phyloP scores from a whole-genome alignment of 1,284 basidiomycete genomes.

The Austroboletus niveus region DNA sequence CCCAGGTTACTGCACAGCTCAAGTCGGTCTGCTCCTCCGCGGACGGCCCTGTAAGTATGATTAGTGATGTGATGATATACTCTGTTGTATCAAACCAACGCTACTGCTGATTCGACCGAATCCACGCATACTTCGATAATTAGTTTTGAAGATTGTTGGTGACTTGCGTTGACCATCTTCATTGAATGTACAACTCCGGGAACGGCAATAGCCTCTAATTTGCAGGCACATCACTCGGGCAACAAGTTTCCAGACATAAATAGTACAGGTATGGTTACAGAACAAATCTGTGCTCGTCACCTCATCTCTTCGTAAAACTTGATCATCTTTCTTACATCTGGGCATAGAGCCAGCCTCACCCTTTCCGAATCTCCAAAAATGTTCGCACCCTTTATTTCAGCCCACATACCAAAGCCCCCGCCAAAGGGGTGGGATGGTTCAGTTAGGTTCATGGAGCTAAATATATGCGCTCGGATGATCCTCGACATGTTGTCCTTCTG shows the following conservation, averaged over 20 bases:
- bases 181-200: no score
- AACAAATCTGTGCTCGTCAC: constrained; percentile 2
- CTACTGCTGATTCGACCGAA: constrained; percentile 70
- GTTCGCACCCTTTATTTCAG: constrained; percentile 47
- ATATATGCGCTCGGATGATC: constrained; percentile 43
- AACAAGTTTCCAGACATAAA: no score
- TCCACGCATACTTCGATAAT: constrained; percentile 77
- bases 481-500: constrained; percentile 56
- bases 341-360: constrained; percentile 64
- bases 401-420: constrained; percentile 48
- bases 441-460: constrained; percentile 26
- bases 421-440: constrained; percentile 17
- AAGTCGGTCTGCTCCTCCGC: constrained; percentile 69
- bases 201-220: no score
- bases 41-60: constrained; percentile 50
- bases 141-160: constrained; percentile 17
- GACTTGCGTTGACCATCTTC: not conserved
- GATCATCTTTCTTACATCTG: constrained; percentile 55
- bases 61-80: constrained; percentile 7
- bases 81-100: constrained; percentile 42
- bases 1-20: constrained; percentile 76
- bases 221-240: no score
- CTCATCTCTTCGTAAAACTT: constrained; percentile 54
- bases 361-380: constrained; percentile 60
- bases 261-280: not conserved